phyloP scores from a whole-genome alignment of 2,329 filamentous ascomycete species.

The Calonectria multiphialidica region DNA sequence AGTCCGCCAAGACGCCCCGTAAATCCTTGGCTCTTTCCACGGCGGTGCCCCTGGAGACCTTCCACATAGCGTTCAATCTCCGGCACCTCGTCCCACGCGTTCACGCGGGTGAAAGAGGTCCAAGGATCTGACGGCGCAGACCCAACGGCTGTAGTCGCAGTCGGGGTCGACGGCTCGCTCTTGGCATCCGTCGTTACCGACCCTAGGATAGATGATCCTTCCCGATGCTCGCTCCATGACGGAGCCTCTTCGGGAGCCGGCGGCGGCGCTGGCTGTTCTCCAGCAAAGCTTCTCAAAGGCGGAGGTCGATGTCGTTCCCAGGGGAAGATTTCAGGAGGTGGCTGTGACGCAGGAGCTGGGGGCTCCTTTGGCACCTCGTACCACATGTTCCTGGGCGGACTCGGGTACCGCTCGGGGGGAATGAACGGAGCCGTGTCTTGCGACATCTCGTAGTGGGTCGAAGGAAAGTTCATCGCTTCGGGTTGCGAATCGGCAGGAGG shows the following conservation, averaged over 20 bases:
- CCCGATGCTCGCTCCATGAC: constrained; percentile 29
- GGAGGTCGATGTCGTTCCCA: constrained; percentile 82
- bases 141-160: constrained; percentile 59
- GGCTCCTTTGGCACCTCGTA: constrained; percentile 81
- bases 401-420: constrained; percentile 81
- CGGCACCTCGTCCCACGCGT: constrained; percentile 94
- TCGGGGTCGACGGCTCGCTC: constrained; percentile 60
- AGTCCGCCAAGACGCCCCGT: constrained; percentile 26
- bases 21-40: constrained; percentile 49
- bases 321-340: constrained; percentile 82
- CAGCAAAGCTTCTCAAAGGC: constrained; percentile 72
- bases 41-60: constrained; percentile 73
- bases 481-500: constrained; percentile 78
- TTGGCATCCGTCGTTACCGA: constrained; percentile 42
- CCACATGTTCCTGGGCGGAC: constrained; percentile 89
- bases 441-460: constrained; percentile 86
- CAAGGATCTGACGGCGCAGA: constrained; percentile 71
- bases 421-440: constrained; percentile 80
- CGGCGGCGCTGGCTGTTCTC: constrained; percentile 28
- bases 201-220: constrained; percentile 52
- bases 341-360: constrained; percentile 65
- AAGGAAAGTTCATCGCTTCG: constrained; percentile 87
- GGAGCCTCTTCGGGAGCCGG: constrained; percentile 41
- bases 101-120: constrained; percentile 79
- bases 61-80: constrained; percentile 92